Percentiles rank a stretch among this genome's conserved stretches.
phyloP scores from a whole-genome alignment of 176 grass and related monocot species.

The Secale cereale region DNA sequence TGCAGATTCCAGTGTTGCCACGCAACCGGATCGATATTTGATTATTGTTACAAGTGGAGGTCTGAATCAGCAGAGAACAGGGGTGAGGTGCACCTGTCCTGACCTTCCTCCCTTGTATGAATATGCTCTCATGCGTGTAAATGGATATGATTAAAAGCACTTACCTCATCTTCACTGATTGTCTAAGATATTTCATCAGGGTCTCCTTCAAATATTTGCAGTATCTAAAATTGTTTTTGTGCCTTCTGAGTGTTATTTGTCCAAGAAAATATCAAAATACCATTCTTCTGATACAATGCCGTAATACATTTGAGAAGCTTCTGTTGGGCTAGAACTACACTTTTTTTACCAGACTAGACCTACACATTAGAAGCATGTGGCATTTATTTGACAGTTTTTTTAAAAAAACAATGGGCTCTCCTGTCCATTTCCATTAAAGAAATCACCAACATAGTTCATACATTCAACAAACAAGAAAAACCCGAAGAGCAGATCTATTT shows the following conservation, averaged over 20 bases:
- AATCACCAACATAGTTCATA: too few species aligned
- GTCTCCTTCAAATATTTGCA: background rate
- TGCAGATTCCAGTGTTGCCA: constrained; percentile 52
- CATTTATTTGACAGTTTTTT: background rate
- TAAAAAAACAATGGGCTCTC: too few species aligned
- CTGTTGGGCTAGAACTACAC: background rate
- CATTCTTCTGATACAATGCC: background rate
- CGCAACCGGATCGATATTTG: constrained; percentile 59
- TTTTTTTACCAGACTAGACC: background rate
- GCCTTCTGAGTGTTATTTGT: background rate
- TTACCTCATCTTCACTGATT: background rate
- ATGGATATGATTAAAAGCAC: background rate
- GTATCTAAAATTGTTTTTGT: constrained; percentile 5
- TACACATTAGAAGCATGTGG: background rate
- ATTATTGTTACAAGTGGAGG: constrained; percentile 84
- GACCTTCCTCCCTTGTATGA: background rate
- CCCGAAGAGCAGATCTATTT: background rate
- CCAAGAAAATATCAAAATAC: background rate
- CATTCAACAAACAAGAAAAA: too few species aligned
- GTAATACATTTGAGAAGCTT: constrained; percentile 6
- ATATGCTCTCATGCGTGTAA: background rate
- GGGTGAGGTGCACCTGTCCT: constrained; percentile 46
- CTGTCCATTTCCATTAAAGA: too few species aligned
- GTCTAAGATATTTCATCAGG: background rate
- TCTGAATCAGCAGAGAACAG: constrained; percentile 88